A percentile compares a stretch with the other conserved stretches of the same genome.
These are phyloP conservation scores for Fusarium sp. DNA, from an alignment of 2,329 filamentous ascomycete species.

Conservation along the genomic window DNA sequence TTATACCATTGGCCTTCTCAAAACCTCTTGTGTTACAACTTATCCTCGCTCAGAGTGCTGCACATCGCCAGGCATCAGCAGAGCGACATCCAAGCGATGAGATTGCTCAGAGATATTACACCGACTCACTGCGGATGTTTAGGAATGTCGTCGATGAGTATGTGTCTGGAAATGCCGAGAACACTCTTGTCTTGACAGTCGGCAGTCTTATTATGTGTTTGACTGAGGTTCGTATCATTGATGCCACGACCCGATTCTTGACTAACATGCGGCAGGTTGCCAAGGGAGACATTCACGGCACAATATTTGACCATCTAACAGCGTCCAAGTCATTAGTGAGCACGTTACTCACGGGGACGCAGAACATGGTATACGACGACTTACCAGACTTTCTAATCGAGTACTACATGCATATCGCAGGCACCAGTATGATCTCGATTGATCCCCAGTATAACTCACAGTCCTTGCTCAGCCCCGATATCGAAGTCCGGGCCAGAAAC, in stretches of 20 bases:
- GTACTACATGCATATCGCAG: conserved; percentile 60
- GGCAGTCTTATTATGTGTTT: conserved; percentile 59
- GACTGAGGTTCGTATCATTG: conserved; percentile 52
- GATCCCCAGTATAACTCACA: conserved; percentile 45
- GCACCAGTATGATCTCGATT: conserved; percentile 59
- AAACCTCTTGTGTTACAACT: conserved; percentile 58
- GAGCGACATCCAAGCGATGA: conserved; percentile 42
- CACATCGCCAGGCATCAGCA: conserved; percentile 50
- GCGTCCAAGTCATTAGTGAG: conserved; percentile 56
- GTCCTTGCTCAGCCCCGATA: conserved; percentile 46
- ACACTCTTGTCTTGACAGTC: conserved; percentile 53
- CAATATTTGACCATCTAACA: conserved; percentile 57
- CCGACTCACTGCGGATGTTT: conserved; percentile 50
- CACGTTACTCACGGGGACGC: conserved; percentile 49
- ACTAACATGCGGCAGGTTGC: conserved; percentile 46
- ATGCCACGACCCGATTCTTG: background rate
- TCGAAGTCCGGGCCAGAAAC: conserved; percentile 45
- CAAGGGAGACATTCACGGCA: conserved; percentile 57
- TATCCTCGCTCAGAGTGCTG: conserved; percentile 57
- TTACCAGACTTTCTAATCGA: conserved; percentile 59
- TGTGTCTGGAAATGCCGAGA: conserved; percentile 47
- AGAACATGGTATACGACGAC: conserved; percentile 48
- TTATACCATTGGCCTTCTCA: conserved; percentile 58
- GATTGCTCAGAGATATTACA: conserved; percentile 51
- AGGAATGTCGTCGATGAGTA: conserved; percentile 49